Base-by-base conservation (phyloP, 1,284 basidiomycete genomes). In the Sanghuangporus sanghuang region DNA sequence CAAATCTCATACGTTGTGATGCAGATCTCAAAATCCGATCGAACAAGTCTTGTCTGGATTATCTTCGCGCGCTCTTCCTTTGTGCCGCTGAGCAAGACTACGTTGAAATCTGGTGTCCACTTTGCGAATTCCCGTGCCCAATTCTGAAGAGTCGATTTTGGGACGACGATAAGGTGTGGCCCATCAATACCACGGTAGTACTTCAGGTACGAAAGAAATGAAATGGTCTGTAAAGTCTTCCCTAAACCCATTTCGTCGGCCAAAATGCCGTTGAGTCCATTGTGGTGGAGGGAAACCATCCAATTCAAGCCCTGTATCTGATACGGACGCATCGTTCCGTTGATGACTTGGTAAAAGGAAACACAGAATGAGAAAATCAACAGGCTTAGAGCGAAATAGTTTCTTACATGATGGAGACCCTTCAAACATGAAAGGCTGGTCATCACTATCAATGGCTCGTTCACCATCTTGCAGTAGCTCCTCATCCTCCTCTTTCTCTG, bases 1-100 rank as follows among this genome's bases (percentile, higher is more conserved):
- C 95, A 98, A 70, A 99, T 93, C 75, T 99, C 97, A 78, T 99
- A 99, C 0, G 95, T 94, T 0, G 97, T 98, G 75, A 99, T 90
- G 75, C 95, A 91, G 63, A 98, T 89, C 74, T 98, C 92, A 71
- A 99, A 98, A 71, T 96, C 86, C 75, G 93, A 90, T 0, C 93
- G 84, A 16, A 99, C 84, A 52, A 99, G 85, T 3, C 86, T 82
- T 46, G 83, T 82, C 48, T 88, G 80, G 71, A 98, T 93, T 68
- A 96, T 81, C 48, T 92, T 86, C 1, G 86, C 83, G 53, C 96
- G 87, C 70, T 98, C 96, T 65, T 98, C 95, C 74, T 93, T 96
- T 40, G 85, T 85, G 1, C 97, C 96, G 21, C 93, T 90, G 32
- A 99, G 79, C 7, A 93, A 78, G 55, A 94, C 82, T 14, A 92